Conservation (phyloP, 2,329 filamentous ascomycete genomes). For the Bipolaris victoriae region DNA sequence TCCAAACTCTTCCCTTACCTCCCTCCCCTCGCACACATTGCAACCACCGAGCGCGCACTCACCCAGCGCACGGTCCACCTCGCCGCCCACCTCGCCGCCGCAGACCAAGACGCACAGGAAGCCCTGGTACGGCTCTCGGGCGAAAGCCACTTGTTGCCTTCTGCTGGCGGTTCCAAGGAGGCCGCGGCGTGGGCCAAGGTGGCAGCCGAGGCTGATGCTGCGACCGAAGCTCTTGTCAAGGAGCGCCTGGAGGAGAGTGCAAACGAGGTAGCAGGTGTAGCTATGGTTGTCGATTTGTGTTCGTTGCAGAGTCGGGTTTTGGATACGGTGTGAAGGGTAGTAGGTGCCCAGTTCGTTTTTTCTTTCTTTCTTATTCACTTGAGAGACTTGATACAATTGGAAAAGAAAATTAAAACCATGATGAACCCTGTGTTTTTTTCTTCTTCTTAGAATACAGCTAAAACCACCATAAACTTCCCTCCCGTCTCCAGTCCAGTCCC, state of each 20-base stretch:
- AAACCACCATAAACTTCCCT: too few species aligned
- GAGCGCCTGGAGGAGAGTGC: conserved; percentile 28
- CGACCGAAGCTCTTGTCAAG: conserved; percentile 26
- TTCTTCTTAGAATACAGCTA: neutral
- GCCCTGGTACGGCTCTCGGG: conserved; percentile 44
- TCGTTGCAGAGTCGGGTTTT: conserved; percentile 35
- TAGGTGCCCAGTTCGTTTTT: too few species aligned
- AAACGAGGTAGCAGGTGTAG: conserved; percentile 34
- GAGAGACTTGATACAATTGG: too few species aligned
- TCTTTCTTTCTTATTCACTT: too few species aligned
- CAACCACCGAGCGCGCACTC: conserved; percentile 39
- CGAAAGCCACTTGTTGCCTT: conserved; percentile 48
- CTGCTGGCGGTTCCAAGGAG: conserved; percentile 32
- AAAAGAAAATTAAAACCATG: too few species aligned
- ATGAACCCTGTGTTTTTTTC: neutral
- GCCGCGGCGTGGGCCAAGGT: conserved; percentile 35
- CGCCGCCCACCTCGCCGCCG: conserved; percentile 37
- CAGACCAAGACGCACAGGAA: conserved; percentile 38
- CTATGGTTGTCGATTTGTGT: conserved; percentile 36
- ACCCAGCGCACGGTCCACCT: conserved; percentile 46
- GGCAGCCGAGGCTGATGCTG: conserved; percentile 28
- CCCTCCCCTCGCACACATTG: conserved; percentile 31
- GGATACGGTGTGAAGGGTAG: conserved; percentile 1
- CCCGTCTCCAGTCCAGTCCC: neutral
- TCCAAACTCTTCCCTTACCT: conserved; percentile 41